Percentiles rank a stretch among this genome's conserved stretches.
phyloP scores from a whole-genome alignment of 1,284 basidiomycete genomes.

The Ceratobasidium sp. region DNA sequence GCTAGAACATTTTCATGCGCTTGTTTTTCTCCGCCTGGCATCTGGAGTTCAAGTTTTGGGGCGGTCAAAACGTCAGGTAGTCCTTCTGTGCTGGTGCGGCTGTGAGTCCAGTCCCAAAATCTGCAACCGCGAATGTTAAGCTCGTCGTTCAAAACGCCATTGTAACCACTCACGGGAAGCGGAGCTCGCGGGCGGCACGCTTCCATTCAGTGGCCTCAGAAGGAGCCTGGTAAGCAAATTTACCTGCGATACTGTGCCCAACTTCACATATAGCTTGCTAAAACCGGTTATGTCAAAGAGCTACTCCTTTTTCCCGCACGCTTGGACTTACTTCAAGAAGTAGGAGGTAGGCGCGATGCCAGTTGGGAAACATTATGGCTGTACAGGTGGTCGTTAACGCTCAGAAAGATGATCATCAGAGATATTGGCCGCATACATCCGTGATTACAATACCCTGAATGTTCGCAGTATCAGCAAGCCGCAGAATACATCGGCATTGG shows the following conservation, averaged over 20 bases:
- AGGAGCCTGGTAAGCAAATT: slow-evolving; percentile 5
- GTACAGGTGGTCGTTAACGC: background rate
- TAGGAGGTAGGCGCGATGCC: slow-evolving; percentile 45
- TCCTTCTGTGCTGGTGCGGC: slow-evolving; percentile 13
- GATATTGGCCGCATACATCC: background rate
- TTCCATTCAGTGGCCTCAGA: slow-evolving; percentile 33
- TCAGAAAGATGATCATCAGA: background rate
- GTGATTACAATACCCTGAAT: slow-evolving; percentile 38
- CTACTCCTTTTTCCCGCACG: too few relatives aligned
- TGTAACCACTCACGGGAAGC: slow-evolving; percentile 42
- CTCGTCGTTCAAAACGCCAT: too few relatives aligned
- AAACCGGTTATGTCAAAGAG: background rate
- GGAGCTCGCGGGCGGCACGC: slow-evolving; percentile 42
- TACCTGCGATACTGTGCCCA: slow-evolving; percentile 33
- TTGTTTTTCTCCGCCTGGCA: slow-evolving; percentile 2
- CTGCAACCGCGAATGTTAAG: background rate
- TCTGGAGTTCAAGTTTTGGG: background rate
- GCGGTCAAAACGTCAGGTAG: slow-evolving; percentile 32
- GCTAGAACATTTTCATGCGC: slow-evolving; percentile 26
- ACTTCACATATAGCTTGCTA: slow-evolving; percentile 44
- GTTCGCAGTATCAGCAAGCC: background rate
- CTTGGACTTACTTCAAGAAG: slow-evolving; percentile 29
- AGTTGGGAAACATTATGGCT: slow-evolving; percentile 35
- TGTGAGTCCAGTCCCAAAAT: slow-evolving; percentile 47
- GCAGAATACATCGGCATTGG: background rate